phyloP scores from a whole-genome alignment of 129 eudicot genomes.

The Gnaphalium uliginosum region DNA sequence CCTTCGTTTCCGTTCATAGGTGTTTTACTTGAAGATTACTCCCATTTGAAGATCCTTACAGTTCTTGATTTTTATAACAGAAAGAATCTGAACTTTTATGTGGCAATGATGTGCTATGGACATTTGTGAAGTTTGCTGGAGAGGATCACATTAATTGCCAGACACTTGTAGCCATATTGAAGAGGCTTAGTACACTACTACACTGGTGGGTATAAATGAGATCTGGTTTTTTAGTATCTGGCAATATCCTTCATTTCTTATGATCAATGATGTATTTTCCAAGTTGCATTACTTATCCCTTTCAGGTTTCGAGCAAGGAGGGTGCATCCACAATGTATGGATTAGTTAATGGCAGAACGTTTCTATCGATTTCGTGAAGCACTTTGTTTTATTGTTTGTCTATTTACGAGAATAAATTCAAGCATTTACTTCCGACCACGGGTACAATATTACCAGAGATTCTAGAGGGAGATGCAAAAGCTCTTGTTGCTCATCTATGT shows the following conservation, averaged over 20 bases:
- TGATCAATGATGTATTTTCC: constrained; percentile 1
- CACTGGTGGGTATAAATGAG: constrained; percentile 42
- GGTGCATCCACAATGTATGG: constrained; percentile 89
- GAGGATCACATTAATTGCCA: constrained; percentile 89
- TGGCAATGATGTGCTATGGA: constrained; percentile 89
- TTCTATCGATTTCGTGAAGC: too few relatives aligned
- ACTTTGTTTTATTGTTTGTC: too few relatives aligned
- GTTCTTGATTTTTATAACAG: constrained; percentile 37
- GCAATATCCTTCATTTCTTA: background rate
- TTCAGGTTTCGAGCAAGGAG: constrained; percentile 79
- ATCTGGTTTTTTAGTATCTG: too few relatives aligned
- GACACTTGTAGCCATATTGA: constrained; percentile 90
- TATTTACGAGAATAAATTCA: too few relatives aligned
- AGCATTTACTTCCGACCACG: too few relatives aligned
- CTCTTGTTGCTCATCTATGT: too few relatives aligned
- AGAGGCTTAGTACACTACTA: constrained; percentile 71
- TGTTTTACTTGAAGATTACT: constrained; percentile 3
- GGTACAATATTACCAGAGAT: too few relatives aligned
- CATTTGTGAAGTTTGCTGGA: constrained; percentile 88
- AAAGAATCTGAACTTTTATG: constrained; percentile 85
- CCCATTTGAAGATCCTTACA: too few relatives aligned
- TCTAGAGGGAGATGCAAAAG: too few relatives aligned
- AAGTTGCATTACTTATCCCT: constrained; percentile 13
- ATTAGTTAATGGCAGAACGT: constrained; percentile 74
- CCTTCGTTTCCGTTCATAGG: background rate